These are phyloP conservation scores for Cryptosporidium xiaoi DNA, from an alignment of 169 alveolate genomes.

Conservation along the genomic window DNA sequence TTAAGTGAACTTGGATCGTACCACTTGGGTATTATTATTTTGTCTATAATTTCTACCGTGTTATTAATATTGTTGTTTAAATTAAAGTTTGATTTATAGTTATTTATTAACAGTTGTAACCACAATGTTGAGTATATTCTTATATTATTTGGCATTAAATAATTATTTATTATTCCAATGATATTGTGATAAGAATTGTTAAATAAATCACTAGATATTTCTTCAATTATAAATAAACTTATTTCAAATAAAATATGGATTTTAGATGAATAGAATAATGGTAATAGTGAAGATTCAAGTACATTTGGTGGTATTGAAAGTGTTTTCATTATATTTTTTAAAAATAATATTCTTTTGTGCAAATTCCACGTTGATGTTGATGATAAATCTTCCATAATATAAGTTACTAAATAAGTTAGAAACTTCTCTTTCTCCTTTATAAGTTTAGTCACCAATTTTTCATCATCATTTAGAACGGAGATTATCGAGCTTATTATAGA, in stretches of 20 bases:
- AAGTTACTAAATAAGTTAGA: constrained; percentile 58
- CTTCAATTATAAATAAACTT: constrained; percentile 12
- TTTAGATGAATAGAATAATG: constrained; percentile 42
- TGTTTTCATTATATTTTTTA: constrained; percentile 26
- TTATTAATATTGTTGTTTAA: not conserved
- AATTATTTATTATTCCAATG: constrained; percentile 54
- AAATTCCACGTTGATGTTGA: constrained; percentile 51
- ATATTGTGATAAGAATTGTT: constrained; percentile 19
- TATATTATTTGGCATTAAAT: constrained; percentile 7
- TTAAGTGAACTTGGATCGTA: constrained; percentile 32
- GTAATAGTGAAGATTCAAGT: constrained; percentile 41
- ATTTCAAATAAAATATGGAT: constrained; percentile 46
- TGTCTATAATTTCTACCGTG: not conserved
- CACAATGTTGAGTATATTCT: constrained; percentile 38
- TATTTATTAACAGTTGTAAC: constrained; percentile 33
- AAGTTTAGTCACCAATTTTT: not conserved
- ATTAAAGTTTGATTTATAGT: not conserved
- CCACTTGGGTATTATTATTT: constrained; percentile 51
- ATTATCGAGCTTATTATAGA: constrained; percentile 6
- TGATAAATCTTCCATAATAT: constrained; percentile 58
- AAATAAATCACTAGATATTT: constrained; percentile 22
- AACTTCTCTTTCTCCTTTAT: constrained; percentile 39
- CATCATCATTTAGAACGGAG: not conserved
- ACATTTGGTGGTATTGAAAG: constrained; percentile 67
- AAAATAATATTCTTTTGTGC: constrained; percentile 38